Evolutionary conservation across 768 basidiomycete genomes (phyloP).

Genomic region (Russula sp.): DNA sequence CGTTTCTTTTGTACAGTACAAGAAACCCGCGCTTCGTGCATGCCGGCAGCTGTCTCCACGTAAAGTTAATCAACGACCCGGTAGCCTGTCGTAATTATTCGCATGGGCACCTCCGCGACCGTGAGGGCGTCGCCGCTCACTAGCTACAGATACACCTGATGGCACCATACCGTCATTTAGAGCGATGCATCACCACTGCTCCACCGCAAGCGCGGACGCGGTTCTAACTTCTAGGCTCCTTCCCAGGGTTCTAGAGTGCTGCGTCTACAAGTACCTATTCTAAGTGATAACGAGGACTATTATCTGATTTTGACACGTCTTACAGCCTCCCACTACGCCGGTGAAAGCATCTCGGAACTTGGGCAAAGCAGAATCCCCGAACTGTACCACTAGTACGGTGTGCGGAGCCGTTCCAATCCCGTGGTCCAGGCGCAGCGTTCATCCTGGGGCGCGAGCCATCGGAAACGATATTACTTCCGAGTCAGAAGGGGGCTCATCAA

Average conservation of each 20-base stretch:
- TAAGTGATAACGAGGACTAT: neutral
- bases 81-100: neutral
- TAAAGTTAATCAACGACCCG: neutral
- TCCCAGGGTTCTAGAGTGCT: neutral
- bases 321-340: neutral
- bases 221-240: neutral
- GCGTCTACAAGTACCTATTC: neutral
- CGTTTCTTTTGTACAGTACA: neutral
- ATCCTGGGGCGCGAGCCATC: neutral
- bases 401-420: neutral
- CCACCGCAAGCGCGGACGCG: neutral
- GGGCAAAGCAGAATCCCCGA: neutral
- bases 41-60: neutral
- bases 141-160: neutral
- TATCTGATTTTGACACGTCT: constrained; percentile 14
- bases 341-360: neutral
- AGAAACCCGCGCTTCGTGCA: neutral
- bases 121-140: neutral
- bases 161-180: neutral
- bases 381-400: neutral
- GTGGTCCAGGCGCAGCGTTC: neutral
- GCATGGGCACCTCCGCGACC: neutral
- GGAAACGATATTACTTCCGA: constrained; percentile 2
- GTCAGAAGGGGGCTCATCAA: neutral
- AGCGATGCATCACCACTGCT: neutral